Evolutionary conservation across 148 eudicot genomes (phyloP).

Genomic region (Amaranthus palmeri): DNA sequence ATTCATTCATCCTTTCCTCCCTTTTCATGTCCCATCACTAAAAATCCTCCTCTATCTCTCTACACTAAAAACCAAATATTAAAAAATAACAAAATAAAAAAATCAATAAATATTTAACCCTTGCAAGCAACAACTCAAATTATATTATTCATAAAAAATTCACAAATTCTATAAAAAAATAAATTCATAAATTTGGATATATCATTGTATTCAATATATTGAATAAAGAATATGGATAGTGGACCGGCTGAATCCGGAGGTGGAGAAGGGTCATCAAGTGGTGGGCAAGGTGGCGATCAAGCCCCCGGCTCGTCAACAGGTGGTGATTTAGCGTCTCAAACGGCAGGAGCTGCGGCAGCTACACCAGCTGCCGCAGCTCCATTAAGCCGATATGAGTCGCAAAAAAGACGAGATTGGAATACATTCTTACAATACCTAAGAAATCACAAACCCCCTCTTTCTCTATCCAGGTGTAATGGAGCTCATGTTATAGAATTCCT

Average conservation of each 20-base stretch:
- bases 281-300: background rate
- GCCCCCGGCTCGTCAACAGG: background rate
- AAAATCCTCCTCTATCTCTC: background rate
- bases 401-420: conserved; percentile 72
- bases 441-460: conserved; percentile 68
- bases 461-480: conserved; percentile 57
- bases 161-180: background rate
- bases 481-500: conserved; percentile 73
- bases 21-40: conserved; percentile 32
- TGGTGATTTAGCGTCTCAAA: conserved; percentile 11
- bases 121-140: too few relatives aligned
- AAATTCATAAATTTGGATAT: background rate
- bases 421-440: conserved; percentile 60
- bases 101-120: too few relatives aligned
- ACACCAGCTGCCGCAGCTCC: conserved; percentile 15
- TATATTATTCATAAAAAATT: too few relatives aligned
- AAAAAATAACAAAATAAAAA: background rate
- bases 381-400: conserved; percentile 63
- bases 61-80: background rate
- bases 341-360: conserved; percentile 2
- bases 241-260: background rate
- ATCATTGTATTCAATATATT: too few relatives aligned
- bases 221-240: background rate
- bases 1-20: conserved; percentile 26
- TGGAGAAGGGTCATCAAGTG: conserved; percentile 20